These are phyloP conservation scores for Lactarius tabidus DNA, from an alignment of 768 basidiomycete species.

Conservation along the genomic window DNA sequence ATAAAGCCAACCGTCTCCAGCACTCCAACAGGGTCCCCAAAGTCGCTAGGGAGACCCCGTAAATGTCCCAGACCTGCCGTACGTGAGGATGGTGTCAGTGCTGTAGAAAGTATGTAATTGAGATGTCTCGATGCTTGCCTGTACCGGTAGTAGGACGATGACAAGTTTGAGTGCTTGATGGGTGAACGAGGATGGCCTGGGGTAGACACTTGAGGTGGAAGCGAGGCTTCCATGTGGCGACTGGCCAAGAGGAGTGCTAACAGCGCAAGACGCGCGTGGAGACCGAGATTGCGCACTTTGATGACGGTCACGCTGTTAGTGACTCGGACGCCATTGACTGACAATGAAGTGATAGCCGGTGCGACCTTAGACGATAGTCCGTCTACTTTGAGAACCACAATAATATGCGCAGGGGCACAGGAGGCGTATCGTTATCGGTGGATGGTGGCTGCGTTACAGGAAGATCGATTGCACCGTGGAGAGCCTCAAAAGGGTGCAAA, in stretches of 20 bases:
- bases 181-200: slow-evolving; percentile 40
- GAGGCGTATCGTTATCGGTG: slow-evolving; percentile 31
- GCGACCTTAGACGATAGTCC: slow-evolving; percentile 33
- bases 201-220: slow-evolving; percentile 36
- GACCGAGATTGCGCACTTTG: slow-evolving; percentile 64
- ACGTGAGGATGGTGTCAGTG: slow-evolving; percentile 45
- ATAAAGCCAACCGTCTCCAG: slow-evolving; percentile 72
- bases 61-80: slow-evolving; percentile 52
- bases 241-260: slow-evolving; percentile 62
- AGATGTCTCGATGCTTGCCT: slow-evolving; percentile 49
- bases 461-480: slow-evolving; percentile 74
- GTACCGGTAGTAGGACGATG: slow-evolving; percentile 31
- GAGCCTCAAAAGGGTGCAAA: slow-evolving; percentile 76
- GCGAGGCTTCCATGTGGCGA: slow-evolving; percentile 54
- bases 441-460: slow-evolving; percentile 33
- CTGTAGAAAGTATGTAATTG: slow-evolving; percentile 28
- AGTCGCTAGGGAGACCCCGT: slow-evolving; percentile 66
- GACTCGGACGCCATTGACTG: slow-evolving; percentile 25
- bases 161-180: slow-evolving; percentile 48
- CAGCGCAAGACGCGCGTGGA: slow-evolving; percentile 70
- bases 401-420: slow-evolving; percentile 63
- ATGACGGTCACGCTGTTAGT: slow-evolving; percentile 55
- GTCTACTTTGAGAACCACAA: slow-evolving; percentile 74
- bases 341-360: slow-evolving; percentile 37
- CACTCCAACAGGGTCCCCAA: slow-evolving; percentile 64